Percentiles rank a stretch among this genome's conserved stretches.
phyloP scores from a whole-genome alignment of 2,329 filamentous ascomycete species.

The Trichophyton equinum region DNA sequence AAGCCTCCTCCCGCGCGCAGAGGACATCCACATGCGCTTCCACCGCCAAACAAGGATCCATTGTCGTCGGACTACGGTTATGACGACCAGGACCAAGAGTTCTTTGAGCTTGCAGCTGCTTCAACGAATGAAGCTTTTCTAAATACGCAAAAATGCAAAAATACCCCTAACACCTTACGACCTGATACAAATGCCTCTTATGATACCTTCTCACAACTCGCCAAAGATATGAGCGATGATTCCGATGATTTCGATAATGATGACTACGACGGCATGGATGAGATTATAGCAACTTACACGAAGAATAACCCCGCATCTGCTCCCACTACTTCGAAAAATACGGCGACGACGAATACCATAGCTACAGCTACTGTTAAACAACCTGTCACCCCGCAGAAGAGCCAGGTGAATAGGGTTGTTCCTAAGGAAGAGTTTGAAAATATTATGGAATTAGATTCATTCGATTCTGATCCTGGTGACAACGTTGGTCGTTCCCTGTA shows the following conservation, averaged over 20 bases:
- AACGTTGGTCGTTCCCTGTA: conserved; percentile 14
- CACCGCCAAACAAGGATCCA: not conserved
- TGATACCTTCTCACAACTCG: not conserved
- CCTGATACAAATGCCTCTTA: not conserved
- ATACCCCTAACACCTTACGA: not conserved
- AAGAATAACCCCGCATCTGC: conserved; percentile 12
- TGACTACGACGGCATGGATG: conserved; percentile 48
- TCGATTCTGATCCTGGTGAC: conserved; percentile 38
- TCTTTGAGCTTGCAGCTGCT: conserved; percentile 25
- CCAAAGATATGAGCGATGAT: conserved; percentile 3
- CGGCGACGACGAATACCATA: not conserved
- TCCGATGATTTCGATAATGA: conserved; percentile 36
- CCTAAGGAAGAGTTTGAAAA: conserved; percentile 58
- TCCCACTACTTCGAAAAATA: conserved; percentile 2
- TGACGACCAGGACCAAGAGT: conserved; percentile 36
- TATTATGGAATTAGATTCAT: conserved; percentile 49
- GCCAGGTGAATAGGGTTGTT: not conserved
- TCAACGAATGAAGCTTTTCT: conserved; percentile 7
- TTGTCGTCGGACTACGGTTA: conserved; percentile 37
- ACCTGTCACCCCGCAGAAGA: not conserved
- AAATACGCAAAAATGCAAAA: not conserved
- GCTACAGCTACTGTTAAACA: conserved; percentile 7
- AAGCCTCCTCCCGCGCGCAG: conserved; percentile 2
- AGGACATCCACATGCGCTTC: not conserved
- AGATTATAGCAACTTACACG: conserved; percentile 44